Base-by-base conservation (phyloP, 208 protist species). In the Trypanosoma rangeli region DNA sequence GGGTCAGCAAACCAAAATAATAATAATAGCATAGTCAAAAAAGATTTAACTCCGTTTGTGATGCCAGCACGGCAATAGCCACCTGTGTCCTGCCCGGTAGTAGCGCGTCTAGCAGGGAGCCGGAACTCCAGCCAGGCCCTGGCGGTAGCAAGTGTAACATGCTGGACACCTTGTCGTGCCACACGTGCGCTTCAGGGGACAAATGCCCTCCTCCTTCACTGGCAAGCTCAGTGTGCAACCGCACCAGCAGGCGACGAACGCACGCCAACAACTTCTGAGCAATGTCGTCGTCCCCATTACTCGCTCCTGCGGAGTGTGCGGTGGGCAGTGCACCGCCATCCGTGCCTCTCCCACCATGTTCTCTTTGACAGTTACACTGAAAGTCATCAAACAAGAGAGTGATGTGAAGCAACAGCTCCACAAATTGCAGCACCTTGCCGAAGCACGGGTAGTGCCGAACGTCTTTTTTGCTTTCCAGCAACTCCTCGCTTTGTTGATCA, bases 401-500 rank as follows among this genome's bases (percentile, higher is more conserved):
- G 22, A 82, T 63, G 57, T 85, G 73, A 24, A 75, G 22, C 13
- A 85, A 57, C n/a, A 65, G 48, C 55, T 79, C 65, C 18, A 77
- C 50, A 49, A 85, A 77, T 48, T 57, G 59, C 64, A 80, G 31
- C 18, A 76, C 16, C 2, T 50, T 64, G 3, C 62, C 66, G 13
- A 46, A 61, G 22, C 61, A 68, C 35, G 70, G 65, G 54, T 73
- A 77, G 15, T 48, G 20, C 5, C 31, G 42, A 1, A 48, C 18
- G 13, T n/a, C 66, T 9, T 29, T 35, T 18, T 29, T 9, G 24
- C 26, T 42, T 3, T 20, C n/a, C 28, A 16, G 28, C 10, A n/a
- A 18, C 29, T 39, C 58, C 7, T 56, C n/a, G 20, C 42, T 28
- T 22, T 12, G 22, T 15, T 50, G 28, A 42, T 24, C 42, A 28